Evolutionary conservation across 2,329 filamentous ascomycete genomes (phyloP).

Genomic region (Drechslerella dactyloides): DNA sequence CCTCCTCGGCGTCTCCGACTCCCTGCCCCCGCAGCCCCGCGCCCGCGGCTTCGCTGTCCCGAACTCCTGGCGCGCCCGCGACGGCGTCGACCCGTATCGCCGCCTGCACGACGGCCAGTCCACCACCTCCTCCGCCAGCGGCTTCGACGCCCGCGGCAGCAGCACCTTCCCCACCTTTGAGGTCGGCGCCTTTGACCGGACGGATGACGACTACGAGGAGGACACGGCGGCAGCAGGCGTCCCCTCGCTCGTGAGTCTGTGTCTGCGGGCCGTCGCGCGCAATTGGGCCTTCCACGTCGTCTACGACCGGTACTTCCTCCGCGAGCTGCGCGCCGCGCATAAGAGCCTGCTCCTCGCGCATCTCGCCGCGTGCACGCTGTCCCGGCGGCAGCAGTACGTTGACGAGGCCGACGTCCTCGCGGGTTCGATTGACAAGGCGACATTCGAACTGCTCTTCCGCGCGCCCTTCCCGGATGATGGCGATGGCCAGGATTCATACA

Average conservation of each 20-base stretch:
- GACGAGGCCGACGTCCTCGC: slow-evolving; percentile 24
- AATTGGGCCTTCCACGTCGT: slow-evolving; percentile 52
- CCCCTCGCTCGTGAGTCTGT: slow-evolving; percentile 42
- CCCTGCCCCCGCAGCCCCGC: slow-evolving; percentile 50
- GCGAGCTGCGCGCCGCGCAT: slow-evolving; percentile 48
- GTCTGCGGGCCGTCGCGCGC: slow-evolving; percentile 50
- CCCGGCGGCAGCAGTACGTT: slow-evolving; percentile 25
- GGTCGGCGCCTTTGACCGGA: slow-evolving; percentile 31
- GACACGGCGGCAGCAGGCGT: slow-evolving; percentile 3
- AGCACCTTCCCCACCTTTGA: slow-evolving; percentile 38
- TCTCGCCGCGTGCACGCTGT: slow-evolving; percentile 44
- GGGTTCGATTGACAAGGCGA: slow-evolving; percentile 25
- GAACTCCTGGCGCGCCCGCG: slow-evolving; percentile 38
- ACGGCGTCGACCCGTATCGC: slow-evolving; percentile 38
- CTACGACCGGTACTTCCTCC: slow-evolving; percentile 54
- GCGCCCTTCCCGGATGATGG: slow-evolving; percentile 33
- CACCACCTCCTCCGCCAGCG: slow-evolving; percentile 45
- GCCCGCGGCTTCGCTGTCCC: slow-evolving; percentile 40
- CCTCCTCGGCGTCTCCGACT: slow-evolving; percentile 46
- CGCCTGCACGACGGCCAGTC: slow-evolving; percentile 38
- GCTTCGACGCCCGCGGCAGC: slow-evolving; percentile 38
- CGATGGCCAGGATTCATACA: slow-evolving; percentile 12
- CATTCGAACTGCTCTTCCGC: slow-evolving; percentile 39
- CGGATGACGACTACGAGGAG: slow-evolving; percentile 12
- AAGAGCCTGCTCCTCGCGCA: slow-evolving; percentile 52